Conservation (phyloP, 2,329 filamentous ascomycete genomes). For the Pseudodiploospora longispora region DNA sequence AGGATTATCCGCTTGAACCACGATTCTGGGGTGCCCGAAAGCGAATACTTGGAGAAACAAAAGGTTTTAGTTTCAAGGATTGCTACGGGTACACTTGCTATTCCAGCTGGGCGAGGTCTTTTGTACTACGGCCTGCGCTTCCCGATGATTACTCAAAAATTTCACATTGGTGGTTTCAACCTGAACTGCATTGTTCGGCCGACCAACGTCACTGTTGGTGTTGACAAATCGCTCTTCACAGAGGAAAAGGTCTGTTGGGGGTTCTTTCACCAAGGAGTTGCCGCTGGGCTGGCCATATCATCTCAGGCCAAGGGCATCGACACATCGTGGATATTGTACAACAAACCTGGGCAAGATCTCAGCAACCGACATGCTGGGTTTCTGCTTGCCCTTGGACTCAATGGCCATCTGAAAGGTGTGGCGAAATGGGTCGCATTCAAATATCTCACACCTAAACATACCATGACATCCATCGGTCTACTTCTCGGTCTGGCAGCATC, state of each 20-base stretch:
- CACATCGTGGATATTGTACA: conserved; percentile 97
- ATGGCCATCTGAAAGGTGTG: conserved; percentile 86
- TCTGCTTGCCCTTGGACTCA: conserved; percentile 79
- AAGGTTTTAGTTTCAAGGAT: conserved; percentile 83
- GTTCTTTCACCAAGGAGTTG: conserved; percentile 94
- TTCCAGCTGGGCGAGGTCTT: conserved; percentile 79
- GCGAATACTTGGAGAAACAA: conserved; percentile 82
- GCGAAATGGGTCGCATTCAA: conserved; percentile 99
- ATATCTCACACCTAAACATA: conserved; percentile 97
- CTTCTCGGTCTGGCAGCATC: conserved; percentile 86
- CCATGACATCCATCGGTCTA: conserved; percentile 97
- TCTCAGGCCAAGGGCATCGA: conserved; percentile 87
- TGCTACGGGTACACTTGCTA: conserved; percentile 78
- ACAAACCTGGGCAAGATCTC: conserved; percentile 78
- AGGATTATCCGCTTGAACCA: conserved; percentile 70
- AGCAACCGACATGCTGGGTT: conserved; percentile 97
- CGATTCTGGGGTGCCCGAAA: conserved; percentile 72
- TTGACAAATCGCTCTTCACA: conserved; percentile 77
- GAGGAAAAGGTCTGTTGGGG: conserved; percentile 98
- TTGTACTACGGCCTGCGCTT: conserved; percentile 81
- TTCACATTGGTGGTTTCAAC: conserved; percentile 83
- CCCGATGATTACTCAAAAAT: conserved; percentile 86
- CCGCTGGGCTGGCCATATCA: conserved; percentile 87
- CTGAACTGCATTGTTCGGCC: conserved; percentile 88
- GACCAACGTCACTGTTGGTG: conserved; percentile 84